Evolutionary conservation across 208 protist species (phyloP), one percentile per base, ranked within the genome.

Genomic region (Acanthamoeba rhysodes): DNA sequence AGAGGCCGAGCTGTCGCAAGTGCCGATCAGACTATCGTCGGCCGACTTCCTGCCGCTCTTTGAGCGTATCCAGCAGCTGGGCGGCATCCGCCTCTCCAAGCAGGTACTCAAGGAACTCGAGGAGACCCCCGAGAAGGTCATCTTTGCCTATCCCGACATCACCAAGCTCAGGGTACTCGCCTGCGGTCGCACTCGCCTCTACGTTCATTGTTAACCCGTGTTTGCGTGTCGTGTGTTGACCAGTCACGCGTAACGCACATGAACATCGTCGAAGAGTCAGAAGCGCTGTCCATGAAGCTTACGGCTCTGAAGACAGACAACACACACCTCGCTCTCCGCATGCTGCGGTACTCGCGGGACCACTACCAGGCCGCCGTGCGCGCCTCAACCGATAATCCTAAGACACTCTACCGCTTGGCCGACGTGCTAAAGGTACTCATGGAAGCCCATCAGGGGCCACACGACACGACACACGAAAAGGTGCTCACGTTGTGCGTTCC

Each of bases 141-240:
- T 95, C 50, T 95, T 95, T 68, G 91, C 91, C 74, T 95, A 95
- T 87, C 91, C 91, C 32, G 91, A 95, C 62, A 95, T 95, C 91
- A 85, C 66, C 72, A 95, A 95, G 74, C 74, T 95, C 8, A 16
- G 80, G 12, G 80, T 88, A 88, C 80, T 4, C 29, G 53, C 53
- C 16, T 22, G 16, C 12, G 2, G 53, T 22, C 53, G 53, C 53
- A 14, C 53, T 59, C 53, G 1, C 7, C 12, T 6, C 18, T 20
- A 12, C 22, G 53, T 14, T 14, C 53, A 59, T 16, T 16, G 22
- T 6, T 22, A 22, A 14, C 53, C 16, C 22, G 53, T 6, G 53
- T 22, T 3, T 20, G 53, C 22, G 53, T 59, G 53, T 59, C 48
- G 32, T 45, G 32, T 78, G 70, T 41, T 76, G 8, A 27, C 20